Evolutionary conservation across 2,329 filamentous ascomycete genomes (phyloP).

Genomic region (Ceratocystis cubensis): DNA sequence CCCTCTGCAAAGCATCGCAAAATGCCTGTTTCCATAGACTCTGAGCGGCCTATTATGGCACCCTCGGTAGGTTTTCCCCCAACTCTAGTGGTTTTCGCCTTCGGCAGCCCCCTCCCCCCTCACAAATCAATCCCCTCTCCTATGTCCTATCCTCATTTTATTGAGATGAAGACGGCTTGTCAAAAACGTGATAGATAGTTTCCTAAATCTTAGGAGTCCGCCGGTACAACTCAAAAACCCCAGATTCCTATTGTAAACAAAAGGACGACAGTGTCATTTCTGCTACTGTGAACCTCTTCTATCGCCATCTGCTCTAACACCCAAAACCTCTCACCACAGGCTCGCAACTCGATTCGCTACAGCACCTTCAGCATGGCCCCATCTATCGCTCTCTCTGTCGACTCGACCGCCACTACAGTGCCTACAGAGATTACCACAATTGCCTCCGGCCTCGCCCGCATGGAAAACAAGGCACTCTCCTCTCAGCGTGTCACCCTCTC

Average conservation of each 20-base stretch:
- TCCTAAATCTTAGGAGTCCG: too few relatives aligned
- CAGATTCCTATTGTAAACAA: too few relatives aligned
- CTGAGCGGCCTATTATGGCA: slow-evolving; percentile 50
- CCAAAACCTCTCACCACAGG: slow-evolving; percentile 27
- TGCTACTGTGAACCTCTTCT: slow-evolving; percentile 16
- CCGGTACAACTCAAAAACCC: too few relatives aligned
- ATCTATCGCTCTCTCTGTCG: slow-evolving; percentile 42
- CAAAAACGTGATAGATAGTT: too few relatives aligned
- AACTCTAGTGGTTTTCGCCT: slow-evolving; percentile 9
- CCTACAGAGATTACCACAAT: slow-evolving; percentile 53
- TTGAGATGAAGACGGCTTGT: neutral
- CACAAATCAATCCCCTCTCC: neutral
- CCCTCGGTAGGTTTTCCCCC: slow-evolving; percentile 41
- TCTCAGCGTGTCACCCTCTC: slow-evolving; percentile 69
- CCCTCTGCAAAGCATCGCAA: slow-evolving; percentile 18
- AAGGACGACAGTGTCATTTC: neutral
- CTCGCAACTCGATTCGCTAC: slow-evolving; percentile 43
- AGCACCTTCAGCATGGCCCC: slow-evolving; percentile 50
- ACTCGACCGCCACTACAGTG: slow-evolving; percentile 30
- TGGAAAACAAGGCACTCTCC: slow-evolving; percentile 76
- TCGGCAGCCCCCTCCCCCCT: slow-evolving; percentile 13
- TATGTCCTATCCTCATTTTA: neutral
- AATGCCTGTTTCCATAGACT: slow-evolving; percentile 49
- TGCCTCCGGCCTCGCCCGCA: slow-evolving; percentile 66
- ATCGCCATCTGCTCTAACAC: neutral